Percentiles rank a stretch among this genome's conserved stretches.
Evolutionary conservation across 441 rosid genomes (phyloP).

Genomic region (Metrosideros polymorpha): DNA sequence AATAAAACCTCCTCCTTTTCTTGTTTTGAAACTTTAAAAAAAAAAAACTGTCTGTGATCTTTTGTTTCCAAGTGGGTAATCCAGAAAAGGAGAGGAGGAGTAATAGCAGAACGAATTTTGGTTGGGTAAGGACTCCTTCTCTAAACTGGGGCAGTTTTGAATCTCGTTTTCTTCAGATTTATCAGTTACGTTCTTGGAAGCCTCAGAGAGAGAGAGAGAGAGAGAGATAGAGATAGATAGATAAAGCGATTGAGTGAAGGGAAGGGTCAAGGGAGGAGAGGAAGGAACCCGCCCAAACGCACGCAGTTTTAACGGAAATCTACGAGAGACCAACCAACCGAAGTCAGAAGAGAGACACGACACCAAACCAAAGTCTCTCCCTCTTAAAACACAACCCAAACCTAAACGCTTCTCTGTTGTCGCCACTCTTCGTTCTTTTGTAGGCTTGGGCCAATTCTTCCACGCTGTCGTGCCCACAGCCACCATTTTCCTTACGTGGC

Average conservation of each 20-base stretch:
- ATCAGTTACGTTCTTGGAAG: background rate
- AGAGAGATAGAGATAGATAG: background rate
- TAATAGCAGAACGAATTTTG: background rate
- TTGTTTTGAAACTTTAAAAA: background rate
- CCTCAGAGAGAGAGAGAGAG: background rate
- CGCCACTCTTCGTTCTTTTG: background rate
- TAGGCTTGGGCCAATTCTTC: background rate
- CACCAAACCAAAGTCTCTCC: background rate
- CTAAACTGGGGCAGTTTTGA: background rate
- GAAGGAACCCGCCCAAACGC: slow-evolving; percentile 6
- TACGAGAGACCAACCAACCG: background rate
- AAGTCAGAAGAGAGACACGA: background rate
- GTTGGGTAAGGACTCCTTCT: background rate
- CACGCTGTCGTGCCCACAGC: background rate
- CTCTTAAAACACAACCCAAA: background rate
- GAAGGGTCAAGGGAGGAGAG: background rate
- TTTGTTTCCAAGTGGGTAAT: background rate
- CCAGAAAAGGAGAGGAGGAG: background rate
- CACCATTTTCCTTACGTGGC: background rate
- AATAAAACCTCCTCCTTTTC: background rate
- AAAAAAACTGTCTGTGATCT: background rate
- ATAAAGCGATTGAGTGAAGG: background rate
- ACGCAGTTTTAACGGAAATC: slow-evolving; percentile 15
- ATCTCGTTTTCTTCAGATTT: background rate
- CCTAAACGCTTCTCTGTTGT: background rate